These are phyloP conservation scores for Colletotrichum tofieldiae DNA, from an alignment of 2,329 filamentous ascomycete species.

Conservation along the genomic window DNA sequence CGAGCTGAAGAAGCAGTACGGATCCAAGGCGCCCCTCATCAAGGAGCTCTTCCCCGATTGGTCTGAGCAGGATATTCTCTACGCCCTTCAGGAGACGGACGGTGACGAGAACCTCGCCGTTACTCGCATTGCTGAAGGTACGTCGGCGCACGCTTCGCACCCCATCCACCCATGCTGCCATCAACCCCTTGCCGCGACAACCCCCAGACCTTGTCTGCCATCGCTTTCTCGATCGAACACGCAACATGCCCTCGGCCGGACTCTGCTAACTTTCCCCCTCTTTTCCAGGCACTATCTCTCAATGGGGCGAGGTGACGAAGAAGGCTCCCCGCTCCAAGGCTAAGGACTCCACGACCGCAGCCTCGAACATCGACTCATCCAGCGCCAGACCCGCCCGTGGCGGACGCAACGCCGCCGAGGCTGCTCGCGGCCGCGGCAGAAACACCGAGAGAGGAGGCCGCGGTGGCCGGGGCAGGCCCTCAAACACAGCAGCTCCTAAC, in stretches of 20 bases:
- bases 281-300: conserved; percentile 79
- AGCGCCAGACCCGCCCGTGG: conserved; percentile 70
- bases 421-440: conserved; percentile 72
- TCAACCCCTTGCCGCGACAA: conserved; percentile 27
- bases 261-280: conserved; percentile 48
- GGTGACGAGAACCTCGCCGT: conserved; percentile 83
- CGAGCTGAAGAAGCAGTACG: conserved; percentile 92
- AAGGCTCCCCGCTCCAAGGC: conserved; percentile 83
- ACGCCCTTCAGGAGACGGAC: conserved; percentile 90
- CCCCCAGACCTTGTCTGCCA: background rate
- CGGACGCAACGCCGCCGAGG: conserved; percentile 74
- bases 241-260: background rate
- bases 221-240: background rate
- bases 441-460: conserved; percentile 75
- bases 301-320: conserved; percentile 88
- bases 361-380: conserved; percentile 64
- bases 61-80: conserved; percentile 95
- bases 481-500: conserved; percentile 70
- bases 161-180: conserved; percentile 25
- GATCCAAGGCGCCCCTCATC: conserved; percentile 83
- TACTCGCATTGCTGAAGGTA: conserved; percentile 86
- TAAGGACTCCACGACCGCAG: conserved; percentile 72
- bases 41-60: conserved; percentile 96
- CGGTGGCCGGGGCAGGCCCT: conserved; percentile 75
- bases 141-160: conserved; percentile 43